Percentiles rank a stretch among this genome's conserved stretches.
Conservation (phyloP, 805 yeast species). For the Candida nemodendra region DNA sequence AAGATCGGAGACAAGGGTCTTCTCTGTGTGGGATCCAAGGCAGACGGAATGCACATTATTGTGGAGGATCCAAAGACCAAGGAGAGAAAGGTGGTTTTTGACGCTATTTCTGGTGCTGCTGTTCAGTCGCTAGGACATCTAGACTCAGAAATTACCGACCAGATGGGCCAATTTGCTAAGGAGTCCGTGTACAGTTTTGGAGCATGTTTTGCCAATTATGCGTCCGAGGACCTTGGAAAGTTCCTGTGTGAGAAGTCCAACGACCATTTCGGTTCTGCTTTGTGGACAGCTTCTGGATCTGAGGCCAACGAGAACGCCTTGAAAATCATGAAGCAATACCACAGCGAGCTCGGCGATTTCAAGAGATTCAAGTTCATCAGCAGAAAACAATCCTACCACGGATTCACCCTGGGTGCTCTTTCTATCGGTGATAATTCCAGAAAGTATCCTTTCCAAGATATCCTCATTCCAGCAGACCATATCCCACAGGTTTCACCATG, state of each 20-base stretch:
- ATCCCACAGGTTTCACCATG: constrained; percentile 32
- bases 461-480: constrained; percentile 23
- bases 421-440: constrained; percentile 40
- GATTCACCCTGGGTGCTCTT: constrained; percentile 45
- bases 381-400: constrained; percentile 47
- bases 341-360: constrained; percentile 40
- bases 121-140: constrained; percentile 45
- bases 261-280: constrained; percentile 38
- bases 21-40: constrained; percentile 42
- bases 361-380: constrained; percentile 41
- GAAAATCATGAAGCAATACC: constrained; percentile 59
- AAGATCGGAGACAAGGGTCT: constrained; percentile 38
- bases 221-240: constrained; percentile 42
- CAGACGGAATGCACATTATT: constrained; percentile 42
- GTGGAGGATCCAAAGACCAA: constrained; percentile 42
- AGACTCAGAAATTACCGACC: constrained; percentile 38
- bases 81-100: constrained; percentile 34
- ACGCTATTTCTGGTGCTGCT: constrained; percentile 50
- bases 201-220: constrained; percentile 34
- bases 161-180: constrained; percentile 37
- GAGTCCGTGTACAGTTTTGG: constrained; percentile 38
- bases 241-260: constrained; percentile 41
- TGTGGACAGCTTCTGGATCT: constrained; percentile 65
- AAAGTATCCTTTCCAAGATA: constrained; percentile 33
- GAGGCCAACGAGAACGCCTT: constrained; percentile 79